Percentiles rank a stretch among this genome's conserved stretches.
Conservation (phyloP, 345 rosid genomes). For the Streptanthus diversifolius region DNA sequence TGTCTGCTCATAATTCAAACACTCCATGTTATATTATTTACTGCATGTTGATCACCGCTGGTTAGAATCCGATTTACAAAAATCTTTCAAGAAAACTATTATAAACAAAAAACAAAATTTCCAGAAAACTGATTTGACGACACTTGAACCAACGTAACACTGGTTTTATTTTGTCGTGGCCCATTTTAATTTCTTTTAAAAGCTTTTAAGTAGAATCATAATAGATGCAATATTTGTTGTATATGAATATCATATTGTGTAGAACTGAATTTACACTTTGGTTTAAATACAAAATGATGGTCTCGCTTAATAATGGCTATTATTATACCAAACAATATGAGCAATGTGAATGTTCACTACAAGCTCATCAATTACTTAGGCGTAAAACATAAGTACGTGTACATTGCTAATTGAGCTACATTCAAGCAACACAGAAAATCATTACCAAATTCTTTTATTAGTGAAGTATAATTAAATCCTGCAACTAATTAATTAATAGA, state of each 20-base stretch:
- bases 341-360: conserved; percentile 4
- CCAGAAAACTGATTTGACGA: no score
- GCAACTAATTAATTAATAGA: no score
- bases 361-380: conserved; percentile 9
- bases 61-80: not conserved
- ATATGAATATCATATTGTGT: not conserved
- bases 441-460: conserved; percentile 3
- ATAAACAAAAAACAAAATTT: no score
- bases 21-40: not conserved
- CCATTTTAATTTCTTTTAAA: no score
- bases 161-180: no score
- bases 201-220: no score
- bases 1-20: not conserved
- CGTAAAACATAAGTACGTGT: conserved; percentile 32
- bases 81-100: no score
- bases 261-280: not conserved
- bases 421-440: conserved; percentile 12
- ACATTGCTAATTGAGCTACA: conserved; percentile 25
- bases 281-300: not conserved
- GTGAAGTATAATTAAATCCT: not conserved
- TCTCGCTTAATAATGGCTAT: not conserved
- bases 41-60: not conserved
- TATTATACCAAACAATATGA: not conserved
- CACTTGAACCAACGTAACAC: no score
- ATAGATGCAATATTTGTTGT: not conserved